A percentile compares a stretch with the other conserved stretches of the same genome.
Conservation (phyloP, 1,284 basidiomycete genomes). For the Trichosporon ovoides region DNA sequence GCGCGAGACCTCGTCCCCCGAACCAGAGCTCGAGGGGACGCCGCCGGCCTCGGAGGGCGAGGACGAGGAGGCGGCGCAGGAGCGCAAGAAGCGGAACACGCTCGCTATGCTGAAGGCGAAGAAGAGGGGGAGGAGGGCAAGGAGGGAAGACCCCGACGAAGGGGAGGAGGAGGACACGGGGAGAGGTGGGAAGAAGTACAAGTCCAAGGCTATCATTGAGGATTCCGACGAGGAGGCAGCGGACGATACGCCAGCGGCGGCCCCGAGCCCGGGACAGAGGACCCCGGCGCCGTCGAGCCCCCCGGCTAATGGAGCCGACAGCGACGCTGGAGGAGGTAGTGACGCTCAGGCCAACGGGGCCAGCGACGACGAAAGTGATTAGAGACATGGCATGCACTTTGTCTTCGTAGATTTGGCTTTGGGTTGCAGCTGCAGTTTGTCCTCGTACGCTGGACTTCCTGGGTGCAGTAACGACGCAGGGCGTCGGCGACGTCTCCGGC, state of each 20-base stretch:
- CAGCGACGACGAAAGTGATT: conserved; percentile 5
- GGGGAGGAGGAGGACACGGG: conserved; percentile 25
- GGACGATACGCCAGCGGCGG: conserved; percentile 10
- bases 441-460: too few relatives aligned
- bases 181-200: conserved; percentile 39
- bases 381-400: background rate
- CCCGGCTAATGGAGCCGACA: background rate
- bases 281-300: background rate
- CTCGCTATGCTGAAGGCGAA: conserved; percentile 32
- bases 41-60: conserved; percentile 19
- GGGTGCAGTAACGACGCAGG: too few relatives aligned
- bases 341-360: too few relatives aligned
- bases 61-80: conserved; percentile 16
- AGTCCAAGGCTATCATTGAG: conserved; percentile 45
- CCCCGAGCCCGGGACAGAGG: background rate
- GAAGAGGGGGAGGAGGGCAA: conserved; percentile 6
- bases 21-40: conserved; percentile 20
- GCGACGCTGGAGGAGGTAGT: background rate
- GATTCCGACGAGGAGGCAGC: conserved; percentile 38
- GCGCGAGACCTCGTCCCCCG: too few relatives aligned
- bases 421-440: too few relatives aligned
- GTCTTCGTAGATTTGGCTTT: too few relatives aligned
- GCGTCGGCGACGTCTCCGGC: too few relatives aligned
- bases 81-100: conserved; percentile 17
- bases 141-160: conserved; percentile 34